Conservation (phyloP, 2,329 filamentous ascomycete species). For the Whalleya microplaca region DNA sequence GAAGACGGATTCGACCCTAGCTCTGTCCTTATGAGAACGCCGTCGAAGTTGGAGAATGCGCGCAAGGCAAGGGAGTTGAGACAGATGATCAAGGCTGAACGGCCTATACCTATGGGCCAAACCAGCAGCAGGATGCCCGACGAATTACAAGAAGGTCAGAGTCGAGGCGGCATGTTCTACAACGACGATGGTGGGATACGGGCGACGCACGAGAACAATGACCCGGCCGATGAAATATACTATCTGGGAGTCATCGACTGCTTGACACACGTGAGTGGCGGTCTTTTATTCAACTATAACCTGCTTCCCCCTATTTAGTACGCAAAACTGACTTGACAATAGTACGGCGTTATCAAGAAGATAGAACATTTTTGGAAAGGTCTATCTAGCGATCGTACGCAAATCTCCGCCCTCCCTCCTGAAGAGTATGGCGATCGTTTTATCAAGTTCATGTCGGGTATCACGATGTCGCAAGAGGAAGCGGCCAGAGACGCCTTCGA, state of each 20-base stretch:
- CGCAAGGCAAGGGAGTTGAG: slow-evolving; percentile 89
- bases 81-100: slow-evolving; percentile 89
- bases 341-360: slow-evolving; percentile 95
- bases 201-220: slow-evolving; percentile 89
- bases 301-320: not conserved
- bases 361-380: slow-evolving; percentile 98
- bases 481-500: slow-evolving; percentile 67
- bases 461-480: slow-evolving; percentile 89
- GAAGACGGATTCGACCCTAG: slow-evolving; percentile 65
- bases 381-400: slow-evolving; percentile 76
- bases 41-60: slow-evolving; percentile 89
- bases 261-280: slow-evolving; percentile 83
- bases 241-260: slow-evolving; percentile 99
- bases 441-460: slow-evolving; percentile 84
- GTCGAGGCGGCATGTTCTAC: slow-evolving; percentile 75
- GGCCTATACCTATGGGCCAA: slow-evolving; percentile 89
- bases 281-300: not conserved
- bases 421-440: slow-evolving; percentile 93
- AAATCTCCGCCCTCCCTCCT: slow-evolving; percentile 92
- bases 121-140: slow-evolving; percentile 86
- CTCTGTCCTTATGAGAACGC: slow-evolving; percentile 78
- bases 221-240: slow-evolving; percentile 88
- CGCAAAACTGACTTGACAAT: slow-evolving; percentile 21
- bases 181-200: slow-evolving; percentile 95
- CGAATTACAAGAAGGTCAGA: slow-evolving; percentile 76